phyloP scores from a whole-genome alignment of 2,329 filamentous ascomycete genomes.

The Neonectria ditissima region DNA sequence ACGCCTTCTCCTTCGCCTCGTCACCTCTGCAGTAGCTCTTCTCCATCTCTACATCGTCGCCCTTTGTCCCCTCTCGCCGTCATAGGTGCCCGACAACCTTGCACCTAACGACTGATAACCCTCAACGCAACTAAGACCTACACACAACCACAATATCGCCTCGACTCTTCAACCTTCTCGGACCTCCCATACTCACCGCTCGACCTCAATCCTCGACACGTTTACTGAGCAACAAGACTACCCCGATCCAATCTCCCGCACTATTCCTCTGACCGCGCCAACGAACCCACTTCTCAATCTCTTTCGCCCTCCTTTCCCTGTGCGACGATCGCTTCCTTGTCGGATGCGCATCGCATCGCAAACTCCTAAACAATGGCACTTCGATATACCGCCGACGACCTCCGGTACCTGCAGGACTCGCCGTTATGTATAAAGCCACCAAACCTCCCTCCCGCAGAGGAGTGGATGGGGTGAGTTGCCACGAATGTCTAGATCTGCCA shows the following conservation, averaged over 20 bases:
- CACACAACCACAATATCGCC: slow-evolving; percentile 7
- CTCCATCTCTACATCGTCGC: slow-evolving; percentile 3
- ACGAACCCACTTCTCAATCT: slow-evolving; percentile 24
- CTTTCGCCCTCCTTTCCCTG: slow-evolving; percentile 21
- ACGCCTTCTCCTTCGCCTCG: slow-evolving; percentile 8
- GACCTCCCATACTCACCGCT: background rate
- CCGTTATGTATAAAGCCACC: slow-evolving; percentile 86
- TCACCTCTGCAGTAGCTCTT: slow-evolving; percentile 15
- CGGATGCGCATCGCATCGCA: slow-evolving; percentile 54
- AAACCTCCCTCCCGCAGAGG: slow-evolving; percentile 83
- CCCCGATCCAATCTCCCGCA: slow-evolving; percentile 4
- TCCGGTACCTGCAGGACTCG: slow-evolving; percentile 82
- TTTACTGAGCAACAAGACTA: background rate
- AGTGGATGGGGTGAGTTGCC: slow-evolving; percentile 90
- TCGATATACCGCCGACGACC: slow-evolving; percentile 81
- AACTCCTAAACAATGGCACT: slow-evolving; percentile 59
- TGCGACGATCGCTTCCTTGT: slow-evolving; percentile 38
- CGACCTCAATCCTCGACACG: slow-evolving; percentile 12
- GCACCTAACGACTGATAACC: slow-evolving; percentile 12
- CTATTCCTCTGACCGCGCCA: slow-evolving; percentile 10
- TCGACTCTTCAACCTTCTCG: slow-evolving; percentile 4
- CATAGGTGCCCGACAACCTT: slow-evolving; percentile 26
- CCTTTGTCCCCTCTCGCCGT: slow-evolving; percentile 11
- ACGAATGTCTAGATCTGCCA: slow-evolving; percentile 23
- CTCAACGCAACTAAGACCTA: slow-evolving; percentile 10